phyloP scores from a whole-genome alignment of 805 yeast species.

The Saccharomycopsis sp. region DNA sequence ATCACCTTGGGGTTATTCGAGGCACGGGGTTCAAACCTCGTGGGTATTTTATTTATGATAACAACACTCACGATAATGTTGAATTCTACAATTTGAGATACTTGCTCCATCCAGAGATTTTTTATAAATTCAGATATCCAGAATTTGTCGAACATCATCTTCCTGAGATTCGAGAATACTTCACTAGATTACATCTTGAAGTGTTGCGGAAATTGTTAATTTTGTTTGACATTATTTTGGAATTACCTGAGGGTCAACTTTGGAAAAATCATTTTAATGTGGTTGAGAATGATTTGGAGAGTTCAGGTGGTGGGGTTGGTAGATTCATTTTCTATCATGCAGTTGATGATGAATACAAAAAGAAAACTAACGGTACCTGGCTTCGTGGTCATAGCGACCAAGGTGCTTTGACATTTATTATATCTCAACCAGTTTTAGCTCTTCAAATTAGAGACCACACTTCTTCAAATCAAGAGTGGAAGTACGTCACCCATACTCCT shows the following conservation, averaged over 20 bases:
- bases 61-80: conserved; percentile 37
- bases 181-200: conserved; percentile 30
- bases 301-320: conserved; percentile 35
- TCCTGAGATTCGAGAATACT: conserved; percentile 35
- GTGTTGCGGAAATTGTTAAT: conserved; percentile 32
- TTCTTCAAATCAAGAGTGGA: conserved; percentile 31
- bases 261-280: conserved; percentile 32
- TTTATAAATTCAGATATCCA: conserved; percentile 28
- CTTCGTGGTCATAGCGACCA: conserved; percentile 42
- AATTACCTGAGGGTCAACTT: conserved; percentile 38
- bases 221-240: conserved; percentile 38
- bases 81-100: conserved; percentile 38
- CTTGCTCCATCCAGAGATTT: conserved; percentile 30
- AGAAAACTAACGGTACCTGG: conserved; percentile 34
- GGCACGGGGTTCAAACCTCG: conserved; percentile 42
- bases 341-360: conserved; percentile 27
- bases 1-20: conserved; percentile 37
- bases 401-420: conserved; percentile 33
- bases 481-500: conserved; percentile 31
- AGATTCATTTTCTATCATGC: conserved; percentile 28
- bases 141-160: conserved; percentile 33
- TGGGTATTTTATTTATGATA: conserved; percentile 41
- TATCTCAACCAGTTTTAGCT: conserved; percentile 35
- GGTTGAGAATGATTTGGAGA: conserved; percentile 26
- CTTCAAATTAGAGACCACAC: conserved; percentile 33